phyloP scores from a whole-genome alignment of 1,139 yeast species.

The Nakaseomyces uthaithaninus region DNA sequence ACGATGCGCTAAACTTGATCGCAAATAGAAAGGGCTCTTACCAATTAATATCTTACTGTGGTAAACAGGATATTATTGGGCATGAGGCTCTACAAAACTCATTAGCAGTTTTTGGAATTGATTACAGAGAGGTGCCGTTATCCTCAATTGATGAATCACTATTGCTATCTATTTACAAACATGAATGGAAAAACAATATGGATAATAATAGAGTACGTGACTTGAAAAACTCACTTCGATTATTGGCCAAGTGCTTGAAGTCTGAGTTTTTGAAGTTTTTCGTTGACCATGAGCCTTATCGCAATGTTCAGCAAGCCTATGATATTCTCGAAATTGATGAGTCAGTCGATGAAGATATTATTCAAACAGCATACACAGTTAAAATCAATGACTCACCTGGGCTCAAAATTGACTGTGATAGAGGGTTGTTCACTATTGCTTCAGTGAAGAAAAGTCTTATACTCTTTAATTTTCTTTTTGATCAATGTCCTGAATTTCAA shows the following conservation, averaged over 20 bases:
- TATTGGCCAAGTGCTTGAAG: constrained; percentile 40
- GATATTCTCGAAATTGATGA: constrained; percentile 52
- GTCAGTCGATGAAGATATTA: constrained; percentile 67
- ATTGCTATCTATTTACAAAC: constrained; percentile 42
- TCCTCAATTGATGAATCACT: constrained; percentile 36
- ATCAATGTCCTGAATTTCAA: constrained; percentile 28
- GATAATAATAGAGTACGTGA: constrained; percentile 25
- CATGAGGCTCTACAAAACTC: constrained; percentile 51
- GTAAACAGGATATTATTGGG: constrained; percentile 58
- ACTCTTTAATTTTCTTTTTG: constrained; percentile 31
- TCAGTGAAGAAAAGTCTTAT: constrained; percentile 41
- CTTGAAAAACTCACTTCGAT: constrained; percentile 36
- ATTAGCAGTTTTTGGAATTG: constrained; percentile 47
- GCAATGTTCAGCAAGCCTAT: constrained; percentile 51
- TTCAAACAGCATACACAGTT: constrained; percentile 60
- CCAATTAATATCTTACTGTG: constrained; percentile 44
- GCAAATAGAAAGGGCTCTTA: constrained; percentile 41
- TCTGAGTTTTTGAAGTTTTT: constrained; percentile 40
- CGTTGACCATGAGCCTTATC: constrained; percentile 45
- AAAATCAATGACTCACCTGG: constrained; percentile 46
- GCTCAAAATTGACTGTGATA: constrained; percentile 30
- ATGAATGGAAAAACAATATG: constrained; percentile 33
- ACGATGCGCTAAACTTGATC: constrained; percentile 53
- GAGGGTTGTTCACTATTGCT: constrained; percentile 56
- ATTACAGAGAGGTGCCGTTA: constrained; percentile 24